These are phyloP conservation scores for Dactylis glomerata DNA, from an alignment of 176 grass and related monocot genomes.

Conservation along the genomic window DNA sequence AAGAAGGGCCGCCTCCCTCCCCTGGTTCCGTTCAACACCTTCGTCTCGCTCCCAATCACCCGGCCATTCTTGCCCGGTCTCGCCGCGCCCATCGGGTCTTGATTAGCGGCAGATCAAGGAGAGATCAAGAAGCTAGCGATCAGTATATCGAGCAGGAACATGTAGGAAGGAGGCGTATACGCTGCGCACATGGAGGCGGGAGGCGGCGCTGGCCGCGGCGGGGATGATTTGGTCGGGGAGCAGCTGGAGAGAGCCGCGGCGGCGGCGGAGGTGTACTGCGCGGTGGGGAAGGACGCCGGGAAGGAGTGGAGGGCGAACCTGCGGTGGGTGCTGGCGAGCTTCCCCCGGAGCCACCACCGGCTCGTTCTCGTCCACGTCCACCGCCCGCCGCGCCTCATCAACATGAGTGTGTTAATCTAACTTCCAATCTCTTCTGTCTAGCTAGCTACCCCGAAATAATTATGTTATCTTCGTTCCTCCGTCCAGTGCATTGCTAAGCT, in stretches of 20 bases:
- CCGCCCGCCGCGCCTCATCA: constrained; percentile 51
- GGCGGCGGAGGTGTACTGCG: constrained; percentile 37
- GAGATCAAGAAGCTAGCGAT: not conserved
- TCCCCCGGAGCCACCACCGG: constrained; percentile 25
- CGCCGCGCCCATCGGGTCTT: too few species aligned
- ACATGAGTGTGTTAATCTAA: constrained; percentile 43
- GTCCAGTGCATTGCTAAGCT: too few species aligned
- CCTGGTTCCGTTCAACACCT: too few species aligned
- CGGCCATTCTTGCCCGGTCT: not conserved
- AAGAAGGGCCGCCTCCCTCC: not conserved
- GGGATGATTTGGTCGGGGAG: too few species aligned
- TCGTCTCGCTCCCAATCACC: not conserved
- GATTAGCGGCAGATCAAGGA: not conserved
- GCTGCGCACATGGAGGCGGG: not conserved
- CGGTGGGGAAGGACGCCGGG: constrained; percentile 38
- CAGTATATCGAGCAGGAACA: too few species aligned
- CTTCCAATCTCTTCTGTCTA: not conserved
- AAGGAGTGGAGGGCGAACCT: constrained; percentile 67
- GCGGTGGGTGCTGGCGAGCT: constrained; percentile 53
- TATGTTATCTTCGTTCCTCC: not conserved
- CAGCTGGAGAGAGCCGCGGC: not conserved
- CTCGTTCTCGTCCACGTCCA: constrained; percentile 67
- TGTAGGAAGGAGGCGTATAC: not conserved
- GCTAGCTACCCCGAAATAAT: not conserved
- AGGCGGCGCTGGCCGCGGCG: not conserved